Conservation (phyloP, 768 basidiomycete species). For the Macrocybe gigantea region DNA sequence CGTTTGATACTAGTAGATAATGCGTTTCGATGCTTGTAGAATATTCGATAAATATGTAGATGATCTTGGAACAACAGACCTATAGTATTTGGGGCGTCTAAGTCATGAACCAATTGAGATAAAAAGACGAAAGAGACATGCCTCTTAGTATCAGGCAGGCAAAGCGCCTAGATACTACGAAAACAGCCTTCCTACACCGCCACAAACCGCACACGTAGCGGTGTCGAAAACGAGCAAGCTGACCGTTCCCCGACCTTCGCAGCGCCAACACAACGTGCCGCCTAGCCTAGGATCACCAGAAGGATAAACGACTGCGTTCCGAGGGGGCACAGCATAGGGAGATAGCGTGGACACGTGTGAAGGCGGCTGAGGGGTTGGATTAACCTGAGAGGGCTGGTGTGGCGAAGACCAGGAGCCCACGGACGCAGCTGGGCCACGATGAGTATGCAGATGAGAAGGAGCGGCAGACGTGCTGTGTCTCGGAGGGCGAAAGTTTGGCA, state of each 20-base stretch:
- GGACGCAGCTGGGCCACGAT: slow-evolving; percentile 4
- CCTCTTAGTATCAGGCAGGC: no score
- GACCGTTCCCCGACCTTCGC: slow-evolving; percentile 51
- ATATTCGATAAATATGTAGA: no score
- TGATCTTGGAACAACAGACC: no score
- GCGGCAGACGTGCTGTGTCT: slow-evolving; percentile 16
- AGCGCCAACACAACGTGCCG: slow-evolving; percentile 59
- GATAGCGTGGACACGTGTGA: neutral
- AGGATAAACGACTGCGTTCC: slow-evolving; percentile 38
- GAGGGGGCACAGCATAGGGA: slow-evolving; percentile 21
- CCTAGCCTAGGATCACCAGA: slow-evolving; percentile 72
- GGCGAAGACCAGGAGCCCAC: no score
- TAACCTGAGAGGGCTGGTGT: no score
- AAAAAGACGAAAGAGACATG: no score
- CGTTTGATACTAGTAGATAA: slow-evolving; percentile 21
- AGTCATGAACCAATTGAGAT: no score
- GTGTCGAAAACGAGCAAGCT: slow-evolving; percentile 50
- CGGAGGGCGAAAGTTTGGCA: slow-evolving; percentile 22
- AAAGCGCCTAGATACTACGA: slow-evolving; percentile 3
- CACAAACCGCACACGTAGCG: slow-evolving; percentile 49
- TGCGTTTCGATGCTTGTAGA: no score
- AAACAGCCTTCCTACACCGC: slow-evolving; percentile 58
- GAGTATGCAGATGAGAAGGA: neutral
- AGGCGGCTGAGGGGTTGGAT: neutral
- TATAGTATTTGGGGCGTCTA: no score